Conservation (phyloP, 2,329 filamentous ascomycete species). For the Penicillium sp. region DNA sequence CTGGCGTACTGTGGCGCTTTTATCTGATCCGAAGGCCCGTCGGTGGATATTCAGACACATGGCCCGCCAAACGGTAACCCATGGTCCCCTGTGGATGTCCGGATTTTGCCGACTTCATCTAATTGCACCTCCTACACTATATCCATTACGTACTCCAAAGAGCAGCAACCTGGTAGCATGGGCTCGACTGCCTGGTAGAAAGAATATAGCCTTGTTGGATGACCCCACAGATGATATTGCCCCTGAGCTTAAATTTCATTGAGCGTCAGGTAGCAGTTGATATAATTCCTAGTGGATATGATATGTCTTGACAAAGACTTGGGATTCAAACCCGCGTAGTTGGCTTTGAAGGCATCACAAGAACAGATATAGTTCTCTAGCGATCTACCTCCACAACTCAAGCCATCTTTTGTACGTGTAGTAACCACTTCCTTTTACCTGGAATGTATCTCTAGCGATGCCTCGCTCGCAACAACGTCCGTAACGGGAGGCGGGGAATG, state of each 20-base stretch:
- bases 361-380: neutral
- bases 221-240: neutral
- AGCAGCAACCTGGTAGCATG: neutral
- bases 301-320: neutral
- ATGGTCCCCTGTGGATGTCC: neutral
- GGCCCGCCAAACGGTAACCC: neutral
- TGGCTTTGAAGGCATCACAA: neutral
- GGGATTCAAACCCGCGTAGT: neutral
- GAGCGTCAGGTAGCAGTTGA: neutral
- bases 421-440: neutral
- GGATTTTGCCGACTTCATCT: neutral
- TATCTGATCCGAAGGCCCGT: conserved; percentile 6
- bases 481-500: neutral
- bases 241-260: neutral
- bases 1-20: neutral
- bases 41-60: neutral
- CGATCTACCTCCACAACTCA: neutral
- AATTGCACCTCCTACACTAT: neutral
- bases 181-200: neutral
- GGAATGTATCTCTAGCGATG: neutral
- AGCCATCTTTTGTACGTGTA: neutral
- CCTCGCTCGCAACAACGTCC: neutral
- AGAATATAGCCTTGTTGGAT: neutral
- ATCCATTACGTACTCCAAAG: neutral
- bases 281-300: neutral